These are phyloP conservation scores for Symbiodinium pilosum DNA, from an alignment of 73 alveolate genomes.

Conservation along the genomic window DNA sequence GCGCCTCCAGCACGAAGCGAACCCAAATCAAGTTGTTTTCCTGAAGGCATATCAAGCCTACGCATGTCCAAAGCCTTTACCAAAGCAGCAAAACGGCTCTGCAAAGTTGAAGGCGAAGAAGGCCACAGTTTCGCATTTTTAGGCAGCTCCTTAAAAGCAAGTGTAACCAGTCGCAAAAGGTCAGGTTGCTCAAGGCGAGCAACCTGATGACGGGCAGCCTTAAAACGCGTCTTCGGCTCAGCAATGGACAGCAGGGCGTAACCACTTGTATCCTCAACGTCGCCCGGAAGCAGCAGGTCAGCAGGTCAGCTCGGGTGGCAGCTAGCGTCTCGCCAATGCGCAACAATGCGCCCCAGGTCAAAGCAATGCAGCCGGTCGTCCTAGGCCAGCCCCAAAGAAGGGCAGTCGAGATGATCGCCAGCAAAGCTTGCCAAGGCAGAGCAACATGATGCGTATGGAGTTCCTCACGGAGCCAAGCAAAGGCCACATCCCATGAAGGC, in stretches of 20 bases:
- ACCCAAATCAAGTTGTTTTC: not conserved
- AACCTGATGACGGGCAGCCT: not conserved
- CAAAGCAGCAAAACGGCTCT: not conserved
- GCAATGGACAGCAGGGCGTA: not conserved
- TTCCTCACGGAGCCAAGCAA: too few relatives aligned
- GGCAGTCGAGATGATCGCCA: too few relatives aligned
- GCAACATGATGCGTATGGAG: too few relatives aligned
- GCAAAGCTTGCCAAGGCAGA: too few relatives aligned
- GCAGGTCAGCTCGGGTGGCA: not conserved
- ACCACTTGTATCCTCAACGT: not conserved
- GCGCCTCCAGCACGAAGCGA: not conserved
- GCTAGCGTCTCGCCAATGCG: too few relatives aligned
- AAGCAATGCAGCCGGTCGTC: too few relatives aligned
- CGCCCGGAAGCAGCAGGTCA: not conserved
- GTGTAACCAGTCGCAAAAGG: not conserved
- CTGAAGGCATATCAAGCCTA: not conserved
- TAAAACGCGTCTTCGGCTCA: not conserved
- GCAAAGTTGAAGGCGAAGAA: not conserved
- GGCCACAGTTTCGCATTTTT: not conserved
- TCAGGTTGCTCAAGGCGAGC: not conserved
- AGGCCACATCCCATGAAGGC: too few relatives aligned
- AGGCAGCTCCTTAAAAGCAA: not conserved
- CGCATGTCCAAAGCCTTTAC: not conserved
- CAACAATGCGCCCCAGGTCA: too few relatives aligned
- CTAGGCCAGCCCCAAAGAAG: too few relatives aligned